Percentiles rank a stretch among this genome's conserved stretches.
Evolutionary conservation across 2,329 filamentous ascomycete species (phyloP).

Genomic region (Didymella pinodella): DNA sequence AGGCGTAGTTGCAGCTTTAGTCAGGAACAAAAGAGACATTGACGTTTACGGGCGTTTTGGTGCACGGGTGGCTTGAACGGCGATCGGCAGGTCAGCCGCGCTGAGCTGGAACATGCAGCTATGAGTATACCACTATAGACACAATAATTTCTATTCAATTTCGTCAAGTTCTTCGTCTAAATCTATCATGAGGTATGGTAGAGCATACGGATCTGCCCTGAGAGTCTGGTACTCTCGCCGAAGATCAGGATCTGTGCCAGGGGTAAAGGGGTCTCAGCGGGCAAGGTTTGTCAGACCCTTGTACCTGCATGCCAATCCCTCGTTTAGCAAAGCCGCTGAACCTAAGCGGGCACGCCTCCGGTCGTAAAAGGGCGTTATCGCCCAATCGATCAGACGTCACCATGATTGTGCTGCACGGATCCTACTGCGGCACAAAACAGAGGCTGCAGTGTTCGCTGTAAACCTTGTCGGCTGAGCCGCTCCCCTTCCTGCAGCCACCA

Average conservation of each 20-base stretch:
- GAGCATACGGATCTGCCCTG: conserved; percentile 4
- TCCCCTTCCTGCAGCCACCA: conserved; percentile 13
- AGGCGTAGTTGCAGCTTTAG: conserved; percentile 18
- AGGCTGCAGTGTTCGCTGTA: not conserved
- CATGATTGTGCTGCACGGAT: not conserved
- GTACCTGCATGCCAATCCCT: conserved; percentile 19
- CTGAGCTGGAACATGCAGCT: conserved; percentile 12
- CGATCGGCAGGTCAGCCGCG: conserved; percentile 18
- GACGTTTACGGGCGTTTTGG: conserved; percentile 20
- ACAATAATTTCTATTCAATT: conserved; percentile 18
- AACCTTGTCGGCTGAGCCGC: conserved; percentile 11
- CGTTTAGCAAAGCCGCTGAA: conserved; percentile 2
- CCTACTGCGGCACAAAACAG: conserved; percentile 7
- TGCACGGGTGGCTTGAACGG: conserved; percentile 23
- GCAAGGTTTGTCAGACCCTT: conserved; percentile 4
- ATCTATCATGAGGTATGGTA: not conserved
- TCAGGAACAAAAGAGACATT: not conserved
- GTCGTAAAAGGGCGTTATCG: conserved; percentile 11
- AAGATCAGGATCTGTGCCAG: conserved; percentile 1
- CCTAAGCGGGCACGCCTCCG: conserved; percentile 9
- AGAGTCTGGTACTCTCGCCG: conserved; percentile 3
- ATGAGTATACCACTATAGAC: conserved; percentile 17
- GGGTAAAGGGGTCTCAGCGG: not conserved
- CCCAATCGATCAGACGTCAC: conserved; percentile 17
- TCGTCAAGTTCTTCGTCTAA: not conserved